These are phyloP conservation scores for Papiliotrema nemorosa DNA, from an alignment of 1,284 basidiomycete species.

Conservation along the genomic window DNA sequence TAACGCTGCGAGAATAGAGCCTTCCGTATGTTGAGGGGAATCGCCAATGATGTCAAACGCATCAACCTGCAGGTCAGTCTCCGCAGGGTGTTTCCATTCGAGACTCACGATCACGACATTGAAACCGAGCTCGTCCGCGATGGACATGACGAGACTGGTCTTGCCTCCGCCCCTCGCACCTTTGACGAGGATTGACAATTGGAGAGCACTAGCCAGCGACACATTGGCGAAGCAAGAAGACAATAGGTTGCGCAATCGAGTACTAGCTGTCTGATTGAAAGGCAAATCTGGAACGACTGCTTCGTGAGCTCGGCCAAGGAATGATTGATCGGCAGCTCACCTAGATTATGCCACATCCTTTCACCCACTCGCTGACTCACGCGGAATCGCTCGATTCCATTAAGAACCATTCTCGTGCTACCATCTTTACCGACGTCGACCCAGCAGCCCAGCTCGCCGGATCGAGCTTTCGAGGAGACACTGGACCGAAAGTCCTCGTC, in stretches of 20 bases:
- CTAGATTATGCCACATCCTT: slow-evolving; percentile 26
- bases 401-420: slow-evolving; percentile 52
- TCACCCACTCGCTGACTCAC: slow-evolving; percentile 25
- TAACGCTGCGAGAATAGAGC: slow-evolving; percentile 67
- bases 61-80: slow-evolving; percentile 60
- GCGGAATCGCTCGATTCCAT: slow-evolving; percentile 53
- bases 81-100: background rate
- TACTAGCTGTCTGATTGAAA: slow-evolving; percentile 14
- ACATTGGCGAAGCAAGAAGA: slow-evolving; percentile 21
- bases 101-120: slow-evolving; percentile 71
- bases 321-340: too few relatives aligned
- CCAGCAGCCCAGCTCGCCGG: slow-evolving; percentile 79
- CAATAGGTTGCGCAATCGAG: slow-evolving; percentile 34
- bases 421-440: slow-evolving; percentile 66
- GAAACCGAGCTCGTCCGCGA: slow-evolving; percentile 49
- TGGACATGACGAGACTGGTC: slow-evolving; percentile 40
- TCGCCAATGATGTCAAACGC: slow-evolving; percentile 84
- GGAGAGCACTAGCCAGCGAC: slow-evolving; percentile 20
- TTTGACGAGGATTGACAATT: slow-evolving; percentile 51
- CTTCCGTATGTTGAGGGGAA: slow-evolving; percentile 73
- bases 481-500: slow-evolving; percentile 51
- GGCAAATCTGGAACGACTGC: slow-evolving; percentile 23
- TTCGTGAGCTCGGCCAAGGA: too few relatives aligned
- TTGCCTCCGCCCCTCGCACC: slow-evolving; percentile 56
- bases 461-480: slow-evolving; percentile 41